Percentiles rank a stretch among this genome's conserved stretches.
Evolutionary conservation across 805 yeast genomes (phyloP).

Genomic region (Teunomyces atbi): DNA sequence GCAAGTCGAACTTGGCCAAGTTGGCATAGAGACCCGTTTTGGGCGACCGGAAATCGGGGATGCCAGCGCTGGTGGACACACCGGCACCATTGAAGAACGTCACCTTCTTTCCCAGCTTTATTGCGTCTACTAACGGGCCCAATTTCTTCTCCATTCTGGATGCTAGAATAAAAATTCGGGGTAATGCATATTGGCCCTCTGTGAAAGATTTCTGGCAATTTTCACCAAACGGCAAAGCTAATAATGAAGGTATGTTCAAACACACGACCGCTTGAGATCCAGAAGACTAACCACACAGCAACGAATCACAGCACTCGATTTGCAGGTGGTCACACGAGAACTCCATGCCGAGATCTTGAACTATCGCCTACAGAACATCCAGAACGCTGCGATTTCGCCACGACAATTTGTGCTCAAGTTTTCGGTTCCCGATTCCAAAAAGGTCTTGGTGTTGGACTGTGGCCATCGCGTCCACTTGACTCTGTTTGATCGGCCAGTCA

Average conservation of each 20-base stretch:
- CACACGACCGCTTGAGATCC: too few relatives aligned
- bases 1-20: constrained; percentile 67
- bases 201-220: too few relatives aligned
- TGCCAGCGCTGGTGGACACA: constrained; percentile 88
- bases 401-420: constrained; percentile 79
- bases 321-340: constrained; percentile 69
- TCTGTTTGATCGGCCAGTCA: constrained; percentile 75
- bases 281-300: constrained; percentile 46
- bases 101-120: constrained; percentile 41
- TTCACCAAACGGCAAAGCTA: too few relatives aligned
- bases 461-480: constrained; percentile 82
- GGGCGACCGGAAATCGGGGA: constrained; percentile 93
- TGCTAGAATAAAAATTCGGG: neutral
- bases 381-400: constrained; percentile 68
- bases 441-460: constrained; percentile 73
- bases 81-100: constrained; percentile 90
- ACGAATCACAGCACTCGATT: constrained; percentile 81
- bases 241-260: constrained; percentile 13
- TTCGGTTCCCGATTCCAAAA: constrained; percentile 78
- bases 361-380: constrained; percentile 78
- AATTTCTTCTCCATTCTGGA: constrained; percentile 13
- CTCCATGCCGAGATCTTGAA: constrained; percentile 55
- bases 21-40: constrained; percentile 86
- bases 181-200: neutral
- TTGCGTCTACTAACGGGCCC: constrained; percentile 29